Evolutionary conservation across 768 basidiomycete genomes (phyloP).

Genomic region (Leccinum rimulosum): DNA sequence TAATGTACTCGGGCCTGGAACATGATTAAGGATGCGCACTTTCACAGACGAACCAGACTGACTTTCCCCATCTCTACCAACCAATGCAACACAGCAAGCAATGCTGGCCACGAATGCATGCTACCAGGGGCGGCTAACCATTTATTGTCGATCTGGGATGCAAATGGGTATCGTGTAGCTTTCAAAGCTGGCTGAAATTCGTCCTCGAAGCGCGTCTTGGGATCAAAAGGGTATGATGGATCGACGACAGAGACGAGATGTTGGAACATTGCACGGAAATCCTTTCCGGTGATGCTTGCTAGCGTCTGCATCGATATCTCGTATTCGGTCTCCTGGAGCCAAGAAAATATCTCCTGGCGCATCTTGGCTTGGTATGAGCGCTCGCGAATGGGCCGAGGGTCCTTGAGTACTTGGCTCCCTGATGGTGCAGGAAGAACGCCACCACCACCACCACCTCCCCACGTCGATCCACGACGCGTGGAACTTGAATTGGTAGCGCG

Average conservation of each 20-base stretch:
- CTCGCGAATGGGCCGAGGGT: conserved; percentile 78
- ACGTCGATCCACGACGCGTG: conserved; percentile 73
- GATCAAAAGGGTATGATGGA: conserved; percentile 58
- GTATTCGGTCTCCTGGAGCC: conserved; percentile 62
- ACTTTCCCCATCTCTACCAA: conserved; percentile 85
- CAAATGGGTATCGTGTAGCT: conserved; percentile 78
- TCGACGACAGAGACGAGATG: conserved; percentile 73
- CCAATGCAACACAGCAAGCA: conserved; percentile 92
- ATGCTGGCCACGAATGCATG: conserved; percentile 87
- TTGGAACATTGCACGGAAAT: conserved; percentile 83
- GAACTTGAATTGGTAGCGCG: conserved; percentile 41
- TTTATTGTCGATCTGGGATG: conserved; percentile 75
- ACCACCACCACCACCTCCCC: conserved; percentile 53
- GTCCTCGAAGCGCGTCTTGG: conserved; percentile 67
- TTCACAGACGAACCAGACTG: conserved; percentile 17
- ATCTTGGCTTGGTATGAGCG: conserved; percentile 68
- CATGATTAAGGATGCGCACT: not conserved
- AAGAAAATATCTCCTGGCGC: conserved; percentile 73
- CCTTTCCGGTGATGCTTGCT: conserved; percentile 77
- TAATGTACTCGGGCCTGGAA: conserved; percentile 41
- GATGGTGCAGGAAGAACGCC: conserved; percentile 44
- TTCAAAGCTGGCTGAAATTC: conserved; percentile 77
- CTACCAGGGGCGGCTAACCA: conserved; percentile 87
- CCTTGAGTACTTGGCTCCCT: conserved; percentile 59
- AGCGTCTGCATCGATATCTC: conserved; percentile 69